Base-by-base conservation (phyloP, 2,329 filamentous ascomycete genomes). In the Neofusicoccum ribis region DNA sequence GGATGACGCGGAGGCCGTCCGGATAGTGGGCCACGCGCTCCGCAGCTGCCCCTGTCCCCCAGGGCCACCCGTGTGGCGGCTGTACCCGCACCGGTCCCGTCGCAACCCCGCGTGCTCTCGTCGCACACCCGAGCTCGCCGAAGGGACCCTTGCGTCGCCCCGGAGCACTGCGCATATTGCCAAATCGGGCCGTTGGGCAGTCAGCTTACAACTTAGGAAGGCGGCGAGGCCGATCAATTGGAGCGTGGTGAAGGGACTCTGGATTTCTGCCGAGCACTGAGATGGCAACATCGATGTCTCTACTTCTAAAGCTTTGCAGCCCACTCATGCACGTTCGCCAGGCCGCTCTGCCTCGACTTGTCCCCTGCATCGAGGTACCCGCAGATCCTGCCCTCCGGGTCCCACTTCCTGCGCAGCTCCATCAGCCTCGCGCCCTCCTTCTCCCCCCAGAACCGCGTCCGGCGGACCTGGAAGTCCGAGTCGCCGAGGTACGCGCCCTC, bases 401-500 rank as follows among this genome's bases (percentile, higher is more conserved):
- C 81, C 78, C 80, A 82, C 66, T 75, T 76, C 67, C 69, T 71
- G 65, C 81, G 72, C 31, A 85, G 70, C 17, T 76, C 73, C 77
- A 78, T 81, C 62, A 86, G 64, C 63, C 70, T 78, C 59, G 68
- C 69, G 2, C 75, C 81, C 43, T 80, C 74, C 54, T 79, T 75
- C 4, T 78, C 75, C 3, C 73, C 73, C 84, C 84, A 86, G 70
- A 82, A 86, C 67, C 73, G 79, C 0, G 81, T 81, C 66, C 72
- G 72, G 5, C 83, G 75, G 9, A 74, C 70, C 70, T 82, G 81
- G 66, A 86, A 86, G 70, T 86, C 84, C 0, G 82, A 76, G 67
- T 86, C 84, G 8, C 84, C 85, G 1, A 86, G 72, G 68, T 86
- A 86, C n/a, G 81, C 79, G 1, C 84, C 85, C 1, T 77, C 79